phyloP scores from a whole-genome alignment of 1,284 basidiomycete species.

The Papiliotrema nemorosa region DNA sequence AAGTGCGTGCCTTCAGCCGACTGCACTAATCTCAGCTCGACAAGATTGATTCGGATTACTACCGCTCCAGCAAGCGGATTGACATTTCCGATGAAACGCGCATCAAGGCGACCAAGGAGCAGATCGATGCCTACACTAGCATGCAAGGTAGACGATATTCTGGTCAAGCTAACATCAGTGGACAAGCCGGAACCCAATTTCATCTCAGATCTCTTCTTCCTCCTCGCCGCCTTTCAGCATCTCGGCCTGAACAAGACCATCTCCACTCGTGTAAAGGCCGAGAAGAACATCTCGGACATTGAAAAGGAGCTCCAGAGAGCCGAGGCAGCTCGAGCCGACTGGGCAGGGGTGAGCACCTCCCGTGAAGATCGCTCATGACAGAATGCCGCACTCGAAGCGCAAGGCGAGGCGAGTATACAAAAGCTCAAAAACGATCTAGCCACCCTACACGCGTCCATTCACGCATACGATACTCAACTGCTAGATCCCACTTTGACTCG shows the following conservation, averaged over 20 bases:
- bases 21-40: constrained; percentile 62
- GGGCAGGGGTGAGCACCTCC: constrained; percentile 57
- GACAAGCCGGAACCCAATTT: constrained; percentile 61
- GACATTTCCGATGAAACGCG: constrained; percentile 82
- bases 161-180: neutral
- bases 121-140: constrained; percentile 68
- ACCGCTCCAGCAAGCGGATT: constrained; percentile 65
- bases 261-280: constrained; percentile 64
- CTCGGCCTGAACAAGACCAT: constrained; percentile 79
- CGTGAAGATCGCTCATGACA: constrained; percentile 7
- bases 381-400: constrained; percentile 55
- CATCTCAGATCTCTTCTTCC: constrained; percentile 92
- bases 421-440: constrained; percentile 68
- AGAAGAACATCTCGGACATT: constrained; percentile 70
- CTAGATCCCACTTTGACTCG: constrained; percentile 80
- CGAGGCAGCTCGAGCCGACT: constrained; percentile 66
- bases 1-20: constrained; percentile 54
- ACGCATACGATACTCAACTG: constrained; percentile 80
- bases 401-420: constrained; percentile 58
- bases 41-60: constrained; percentile 82
- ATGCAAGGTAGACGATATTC: constrained; percentile 21
- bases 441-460: constrained; percentile 62
- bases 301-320: constrained; percentile 73
- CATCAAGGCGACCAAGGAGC: constrained; percentile 78
- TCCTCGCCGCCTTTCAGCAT: constrained; percentile 78